Percentiles rank a stretch among this genome's conserved stretches.
These are phyloP conservation scores for Bryoerythrophyllum caledonicum DNA, from an alignment of 225 moss, liverwort and hornwort species.

Conservation along the genomic window DNA sequence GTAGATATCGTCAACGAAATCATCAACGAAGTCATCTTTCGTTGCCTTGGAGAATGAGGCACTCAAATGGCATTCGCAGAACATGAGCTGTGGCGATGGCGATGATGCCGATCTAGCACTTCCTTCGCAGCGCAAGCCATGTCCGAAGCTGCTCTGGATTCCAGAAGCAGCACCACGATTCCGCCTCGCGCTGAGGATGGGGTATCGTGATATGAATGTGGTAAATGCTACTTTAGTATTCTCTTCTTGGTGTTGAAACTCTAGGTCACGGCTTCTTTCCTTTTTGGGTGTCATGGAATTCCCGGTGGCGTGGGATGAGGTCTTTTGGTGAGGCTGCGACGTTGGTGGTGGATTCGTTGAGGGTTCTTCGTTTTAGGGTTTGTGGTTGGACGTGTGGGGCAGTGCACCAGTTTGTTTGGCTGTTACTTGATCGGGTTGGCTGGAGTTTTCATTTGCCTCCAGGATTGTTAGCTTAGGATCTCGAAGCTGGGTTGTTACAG, in stretches of 20 bases:
- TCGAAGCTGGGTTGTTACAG: constrained; percentile 12
- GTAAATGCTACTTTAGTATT: not conserved
- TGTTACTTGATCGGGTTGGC: not conserved
- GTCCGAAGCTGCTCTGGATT: too few relatives aligned
- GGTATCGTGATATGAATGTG: not conserved
- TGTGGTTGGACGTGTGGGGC: too few relatives aligned
- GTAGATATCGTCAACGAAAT: too few relatives aligned
- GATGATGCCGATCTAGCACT: too few relatives aligned
- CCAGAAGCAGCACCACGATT: too few relatives aligned
- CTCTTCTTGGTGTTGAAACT: not conserved
- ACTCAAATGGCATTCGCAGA: too few relatives aligned
- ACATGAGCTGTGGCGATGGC: too few relatives aligned
- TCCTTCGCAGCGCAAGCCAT: too few relatives aligned
- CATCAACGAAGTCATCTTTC: too few relatives aligned
- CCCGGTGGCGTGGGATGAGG: not conserved
- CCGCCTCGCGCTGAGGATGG: too few relatives aligned
- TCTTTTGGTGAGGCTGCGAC: not conserved
- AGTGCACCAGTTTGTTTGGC: not conserved
- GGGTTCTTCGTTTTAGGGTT: constrained; percentile 26
- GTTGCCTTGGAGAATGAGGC: too few relatives aligned
- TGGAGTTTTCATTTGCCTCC: not conserved
- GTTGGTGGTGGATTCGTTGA: not conserved
- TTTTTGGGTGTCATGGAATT: not conserved
- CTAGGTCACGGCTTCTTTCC: constrained; percentile 21
- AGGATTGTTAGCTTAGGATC: not conserved